Evolutionary conservation across 2,329 filamentous ascomycete genomes (phyloP), one percentile per base, ranked within the genome.

Genomic region (Beauveria rudraprayagi): DNA sequence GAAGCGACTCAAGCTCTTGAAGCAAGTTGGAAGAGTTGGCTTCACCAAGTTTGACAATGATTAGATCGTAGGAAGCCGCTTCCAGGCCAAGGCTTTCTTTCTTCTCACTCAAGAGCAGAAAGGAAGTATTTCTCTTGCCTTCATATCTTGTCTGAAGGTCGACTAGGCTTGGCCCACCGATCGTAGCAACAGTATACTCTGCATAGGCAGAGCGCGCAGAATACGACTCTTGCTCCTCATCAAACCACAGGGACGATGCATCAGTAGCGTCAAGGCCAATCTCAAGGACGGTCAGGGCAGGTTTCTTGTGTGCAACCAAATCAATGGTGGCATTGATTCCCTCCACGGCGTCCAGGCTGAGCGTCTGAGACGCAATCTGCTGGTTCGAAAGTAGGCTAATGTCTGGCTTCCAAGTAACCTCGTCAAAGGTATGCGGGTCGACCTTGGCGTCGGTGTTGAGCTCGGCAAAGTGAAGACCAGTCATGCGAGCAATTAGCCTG

Each of bases 291-390:
- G 62, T 68, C 2, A 73, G 65, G 1, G 52, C 44, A 1, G 75
- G 74, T 24, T 67, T 73, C 60, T 71, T 72, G 62, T 76, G 71
- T 0, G 69, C 72, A 1, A 75, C 58, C 0, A 75, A 61, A 53
- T 76, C 70, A 6, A 77, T 57, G 1, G 73, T 47, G 1, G 24
- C 14, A 22, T 64, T 37, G 34, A 64, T 26, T 19, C 30, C 54
- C 10, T 26, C 43, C 17, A 8, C 48, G 19, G 34, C 14, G 10
- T 56, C 54, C 1, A 56, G 54, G 11, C 54, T 22, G 3, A 46
- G 43, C 3, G 34, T 28, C 14, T 44, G 40, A 2, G 53, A 43
- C 3, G 54, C 26, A 11, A 56, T 26, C 22, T 56, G 40, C 19
- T 61, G 48, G 17, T 6, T 1, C 6, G 52, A 65, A 7, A 69